Base-by-base conservation (phyloP, 768 basidiomycete species). In the Suillus tomentosus region DNA sequence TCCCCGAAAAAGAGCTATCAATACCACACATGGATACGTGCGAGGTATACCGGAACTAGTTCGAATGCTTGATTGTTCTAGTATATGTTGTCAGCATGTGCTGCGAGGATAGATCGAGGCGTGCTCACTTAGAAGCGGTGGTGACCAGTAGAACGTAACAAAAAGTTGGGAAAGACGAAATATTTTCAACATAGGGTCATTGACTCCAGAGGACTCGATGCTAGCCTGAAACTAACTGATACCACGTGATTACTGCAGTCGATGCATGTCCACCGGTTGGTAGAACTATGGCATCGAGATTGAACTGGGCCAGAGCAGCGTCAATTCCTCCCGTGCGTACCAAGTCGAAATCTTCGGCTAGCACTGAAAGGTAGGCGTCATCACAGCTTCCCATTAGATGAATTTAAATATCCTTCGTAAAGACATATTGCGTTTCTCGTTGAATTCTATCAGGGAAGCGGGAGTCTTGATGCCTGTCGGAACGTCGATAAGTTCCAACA, bases 371-470 rank as follows among this genome's bases (percentile, higher is more conserved):
- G 60, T 72, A 86, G 0, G 76, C 68, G 11, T 79, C 72, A 56
- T 81, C 73, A 11, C 39, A 0, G 37, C 48, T 43, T 64, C 62
- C 24, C 22, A 24, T 14, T 14, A 13, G 6, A 48, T 48, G 13
- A 62, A 42, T 39, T 56, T 62, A 53, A 40, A 13, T 31, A 63
- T 40, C 15, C 0, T 60, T 3, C 10, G 34, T n/a, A n/a, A n/a
- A 36, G n/a, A 11, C 11, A 54, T 13, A 54, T 34, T 3, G 2
- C 17, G 15, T 9, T 76, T 79, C 43, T 79, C 73, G 70, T 90
- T 82, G 76, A 87, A 89, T 36, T 72, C 70, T 54, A 90, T 88
- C 40, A 89, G 68, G 50, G 87, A 85, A 13, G 81, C 85, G 7
- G 89, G 79, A 37, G 69, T 84, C 45, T 79, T 78, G 34, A 89